Percentiles rank a stretch among this genome's conserved stretches.
phyloP scores from a whole-genome alignment of 768 basidiomycete species.

The Tephrocybe sp. region DNA sequence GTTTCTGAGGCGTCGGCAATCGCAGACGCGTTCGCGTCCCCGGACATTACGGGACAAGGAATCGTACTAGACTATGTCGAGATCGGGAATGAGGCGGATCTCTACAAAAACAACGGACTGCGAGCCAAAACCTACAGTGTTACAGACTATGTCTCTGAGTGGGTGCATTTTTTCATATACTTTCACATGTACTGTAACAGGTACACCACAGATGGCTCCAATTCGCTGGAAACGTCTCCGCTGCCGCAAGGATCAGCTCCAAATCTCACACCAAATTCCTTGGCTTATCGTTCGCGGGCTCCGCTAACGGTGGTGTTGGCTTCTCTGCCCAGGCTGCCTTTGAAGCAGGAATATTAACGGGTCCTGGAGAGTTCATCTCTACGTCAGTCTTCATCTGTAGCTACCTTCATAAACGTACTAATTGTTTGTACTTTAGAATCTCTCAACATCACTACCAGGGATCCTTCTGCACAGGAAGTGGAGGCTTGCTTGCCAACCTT shows the following conservation, averaged over 20 bases:
- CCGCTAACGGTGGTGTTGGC: conserved; percentile 40
- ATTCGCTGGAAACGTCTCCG: conserved; percentile 48
- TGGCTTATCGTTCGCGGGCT: conserved; percentile 47
- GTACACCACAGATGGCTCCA: conserved; percentile 43
- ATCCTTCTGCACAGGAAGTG: conserved; percentile 55
- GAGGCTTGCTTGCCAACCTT: conserved; percentile 54
- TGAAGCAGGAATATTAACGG: conserved; percentile 42
- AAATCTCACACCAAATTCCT: conserved; percentile 42
- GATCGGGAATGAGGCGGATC: conserved; percentile 61
- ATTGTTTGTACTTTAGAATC: conserved; percentile 31
- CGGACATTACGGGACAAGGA: conserved; percentile 32
- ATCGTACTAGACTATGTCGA: conserved; percentile 57
- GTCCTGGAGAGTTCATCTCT: conserved; percentile 47
- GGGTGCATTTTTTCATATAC: conserved; percentile 15
- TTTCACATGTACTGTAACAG: not conserved
- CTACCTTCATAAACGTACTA: not conserved
- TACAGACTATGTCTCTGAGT: conserved; percentile 49
- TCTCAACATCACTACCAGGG: conserved; percentile 61
- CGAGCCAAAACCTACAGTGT: conserved; percentile 37
- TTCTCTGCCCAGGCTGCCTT: conserved; percentile 67
- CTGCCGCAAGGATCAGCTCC: conserved; percentile 33
- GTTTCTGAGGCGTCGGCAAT: conserved; percentile 48
- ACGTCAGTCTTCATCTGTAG: conserved; percentile 35
- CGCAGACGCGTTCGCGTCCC: conserved; percentile 42
- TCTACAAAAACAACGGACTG: conserved; percentile 45